Evolutionary conservation across 2,329 filamentous ascomycete species (phyloP), one percentile per base, ranked within the genome.

Genomic region (Keithomyces neogunnii): DNA sequence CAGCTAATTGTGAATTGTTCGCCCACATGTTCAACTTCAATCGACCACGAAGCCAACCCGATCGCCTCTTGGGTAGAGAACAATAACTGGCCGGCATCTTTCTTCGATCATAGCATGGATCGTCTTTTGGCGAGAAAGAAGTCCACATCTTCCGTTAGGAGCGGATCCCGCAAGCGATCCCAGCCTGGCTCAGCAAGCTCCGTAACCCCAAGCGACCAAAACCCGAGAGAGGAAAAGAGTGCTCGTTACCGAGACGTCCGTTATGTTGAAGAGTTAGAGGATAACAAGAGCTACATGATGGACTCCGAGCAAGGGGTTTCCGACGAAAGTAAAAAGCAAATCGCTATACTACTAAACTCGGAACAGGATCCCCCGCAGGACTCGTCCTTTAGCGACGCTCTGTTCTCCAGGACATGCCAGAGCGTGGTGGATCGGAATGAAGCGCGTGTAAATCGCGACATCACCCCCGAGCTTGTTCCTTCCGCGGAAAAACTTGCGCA

Each of bases 391-490:
- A 26, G 47, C 28, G 47, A 48, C 38, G 5, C 5, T 7, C 19
- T 48, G 13, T 48, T 48, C 47, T 13, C 5, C 7, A 48, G 31
- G 29, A 48, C 38, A 11, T 48, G 47, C 13, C 36, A 26, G 47
- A 39, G 38, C 13, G 47, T 48, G 3, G 36, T 26, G 29, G 47
- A 48, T 26, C 35, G 50, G 39, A 51, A 48, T 44, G 45, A 51
- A 47, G 38, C 32, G 26, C 28, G 50, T 11, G 8, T 44, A 2
- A 30, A 13, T 11, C 50, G 38, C 31, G 38, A 51, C 32, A 45
- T 50, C 40, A 45, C 26, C 5, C 40, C 48, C 6, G n/a, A 30
- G 40, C 40, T 45, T 38, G 48, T 45, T 3, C 48, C 48, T 8
- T 50, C 48, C 13, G 48, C 48, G 3, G 48, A 50, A 50, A 36